Evolutionary conservation across 352 stramenopile species (phyloP).

Genomic region (Globisporangium heterothallicum): DNA sequence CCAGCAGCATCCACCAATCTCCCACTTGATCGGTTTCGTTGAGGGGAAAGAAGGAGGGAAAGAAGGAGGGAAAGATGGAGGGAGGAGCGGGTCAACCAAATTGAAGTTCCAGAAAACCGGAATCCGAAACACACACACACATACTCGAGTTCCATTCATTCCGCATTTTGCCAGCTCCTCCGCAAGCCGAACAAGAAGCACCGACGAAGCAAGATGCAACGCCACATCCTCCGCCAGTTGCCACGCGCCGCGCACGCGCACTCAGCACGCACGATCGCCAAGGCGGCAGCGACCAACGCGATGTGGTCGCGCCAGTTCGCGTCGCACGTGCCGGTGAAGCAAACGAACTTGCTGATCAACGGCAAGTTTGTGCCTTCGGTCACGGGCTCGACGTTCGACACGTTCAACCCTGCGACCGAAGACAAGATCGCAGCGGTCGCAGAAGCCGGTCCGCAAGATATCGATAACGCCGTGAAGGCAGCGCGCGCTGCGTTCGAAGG

Average conservation of each 20-base stretch:
- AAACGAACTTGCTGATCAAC: constrained; percentile 26
- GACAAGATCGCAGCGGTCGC: constrained; percentile 70
- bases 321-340: constrained; percentile 32
- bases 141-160: constrained; percentile 8
- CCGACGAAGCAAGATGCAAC: constrained; percentile 26
- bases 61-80: no score
- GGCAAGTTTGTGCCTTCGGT: constrained; percentile 69
- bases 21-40: no score
- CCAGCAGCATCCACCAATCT: no score
- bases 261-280: constrained; percentile 7
- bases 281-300: constrained; percentile 15
- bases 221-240: constrained; percentile 42
- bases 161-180: constrained; percentile 10
- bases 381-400: constrained; percentile 69
- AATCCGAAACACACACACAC: background rate
- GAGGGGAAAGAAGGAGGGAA: no score
- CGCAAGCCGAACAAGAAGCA: constrained; percentile 2
- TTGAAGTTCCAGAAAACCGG: constrained; percentile 2
- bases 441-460: constrained; percentile 51
- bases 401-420: constrained; percentile 78
- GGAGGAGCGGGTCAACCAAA: no score
- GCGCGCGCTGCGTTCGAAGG: constrained; percentile 67
- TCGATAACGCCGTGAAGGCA: constrained; percentile 67
- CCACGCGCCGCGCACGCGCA: constrained; percentile 18
- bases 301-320: constrained; percentile 33